Conservation (phyloP, 1,284 basidiomycete species). For the Ceratorhiza oryzae-sativae region DNA sequence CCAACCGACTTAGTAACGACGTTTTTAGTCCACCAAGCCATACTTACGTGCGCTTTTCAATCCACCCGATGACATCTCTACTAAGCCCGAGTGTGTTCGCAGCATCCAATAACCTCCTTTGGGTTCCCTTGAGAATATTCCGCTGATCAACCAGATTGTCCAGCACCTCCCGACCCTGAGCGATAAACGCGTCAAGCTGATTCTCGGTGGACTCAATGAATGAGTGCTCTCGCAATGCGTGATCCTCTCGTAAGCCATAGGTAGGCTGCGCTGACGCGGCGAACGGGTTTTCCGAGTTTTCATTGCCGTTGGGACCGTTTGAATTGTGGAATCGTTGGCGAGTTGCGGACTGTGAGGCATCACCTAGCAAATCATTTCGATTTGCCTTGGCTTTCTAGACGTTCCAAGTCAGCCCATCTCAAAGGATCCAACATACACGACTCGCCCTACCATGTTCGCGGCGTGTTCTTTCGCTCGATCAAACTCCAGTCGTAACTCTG, state of each 20-base stretch:
- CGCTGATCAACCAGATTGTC: conserved; percentile 91
- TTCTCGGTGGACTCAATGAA: conserved; percentile 84
- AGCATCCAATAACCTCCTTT: conserved; percentile 79
- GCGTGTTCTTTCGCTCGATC: conserved; percentile 67
- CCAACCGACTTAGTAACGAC: conserved; percentile 32
- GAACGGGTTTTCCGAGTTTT: conserved; percentile 67
- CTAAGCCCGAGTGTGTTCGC: conserved; percentile 93
- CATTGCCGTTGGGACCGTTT: conserved; percentile 48
- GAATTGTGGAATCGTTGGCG: conserved; percentile 65
- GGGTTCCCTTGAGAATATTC: conserved; percentile 90
- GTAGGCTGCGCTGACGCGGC: conserved; percentile 54
- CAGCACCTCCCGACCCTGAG: conserved; percentile 87
- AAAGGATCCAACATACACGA: conserved; percentile 2
- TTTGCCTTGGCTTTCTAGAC: conserved; percentile 63
- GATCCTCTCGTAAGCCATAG: conserved; percentile 68
- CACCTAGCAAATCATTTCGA: conserved; percentile 63
- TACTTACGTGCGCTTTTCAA: conserved; percentile 84
- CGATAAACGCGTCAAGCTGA: conserved; percentile 85
- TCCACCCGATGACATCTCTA: conserved; percentile 92
- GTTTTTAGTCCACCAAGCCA: conserved; percentile 42
- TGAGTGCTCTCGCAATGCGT: conserved; percentile 83
- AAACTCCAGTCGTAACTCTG: conserved; percentile 73
- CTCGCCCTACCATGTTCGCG: conserved; percentile 54
- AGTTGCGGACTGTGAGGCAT: conserved; percentile 60
- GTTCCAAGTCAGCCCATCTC: conserved; percentile 14